Percentiles rank a stretch among this genome's conserved stretches.
Conservation (phyloP, 345 rosid species). For the Lenwebbia sp. region DNA sequence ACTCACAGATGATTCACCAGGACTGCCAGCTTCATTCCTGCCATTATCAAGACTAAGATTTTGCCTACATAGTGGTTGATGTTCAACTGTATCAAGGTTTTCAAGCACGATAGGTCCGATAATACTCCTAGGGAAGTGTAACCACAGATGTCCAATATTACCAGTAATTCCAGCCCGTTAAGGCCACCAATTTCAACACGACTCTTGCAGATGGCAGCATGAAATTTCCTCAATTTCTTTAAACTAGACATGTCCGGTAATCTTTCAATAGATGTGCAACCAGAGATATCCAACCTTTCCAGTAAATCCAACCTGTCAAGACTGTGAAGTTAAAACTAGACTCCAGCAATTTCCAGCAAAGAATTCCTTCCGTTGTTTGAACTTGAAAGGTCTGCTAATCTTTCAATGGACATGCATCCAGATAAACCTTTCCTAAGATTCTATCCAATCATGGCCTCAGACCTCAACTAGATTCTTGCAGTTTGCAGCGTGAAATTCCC, state of each 20-base stretch:
- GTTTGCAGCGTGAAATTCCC: no score
- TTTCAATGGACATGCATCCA: no score
- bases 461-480: no score
- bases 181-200: neutral
- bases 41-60: neutral
- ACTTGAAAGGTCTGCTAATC: neutral
- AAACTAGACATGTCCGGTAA: neutral
- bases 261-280: neutral
- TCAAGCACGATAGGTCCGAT: neutral
- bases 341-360: neutral
- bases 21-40: neutral
- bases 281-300: neutral
- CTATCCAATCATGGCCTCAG: no score
- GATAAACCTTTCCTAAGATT: no score
- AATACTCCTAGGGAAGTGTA: neutral
- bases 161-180: no score
- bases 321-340: neutral
- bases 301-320: neutral
- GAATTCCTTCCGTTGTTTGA: neutral
- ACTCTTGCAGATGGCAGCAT: neutral
- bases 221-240: neutral
- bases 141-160: neutral
- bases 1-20: neutral
- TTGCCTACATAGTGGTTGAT: no score
- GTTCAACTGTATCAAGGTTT: no score